Base-by-base conservation (phyloP, 2,329 filamentous ascomycete species). In the Exophiala dermatitidis region DNA sequence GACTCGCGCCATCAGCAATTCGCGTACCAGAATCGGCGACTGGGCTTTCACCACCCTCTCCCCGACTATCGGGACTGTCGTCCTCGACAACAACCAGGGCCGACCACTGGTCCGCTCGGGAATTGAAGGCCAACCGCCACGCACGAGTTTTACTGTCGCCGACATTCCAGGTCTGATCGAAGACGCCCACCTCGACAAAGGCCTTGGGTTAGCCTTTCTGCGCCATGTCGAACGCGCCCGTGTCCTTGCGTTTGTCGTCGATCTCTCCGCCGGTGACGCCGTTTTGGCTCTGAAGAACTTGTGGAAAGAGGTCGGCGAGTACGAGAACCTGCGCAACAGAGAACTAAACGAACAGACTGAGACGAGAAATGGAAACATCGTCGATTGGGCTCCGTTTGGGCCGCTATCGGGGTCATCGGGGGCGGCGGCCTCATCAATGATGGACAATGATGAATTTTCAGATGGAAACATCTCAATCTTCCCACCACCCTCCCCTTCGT, bases 1-100 rank as follows among this genome's bases (percentile, higher is more conserved):
- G 1, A 78, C 97, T 10, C 84, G 93, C 12, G 85, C 90, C 2
- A 74, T 98, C 63, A 95, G 85, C 63, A 90, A 90, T 68, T 94
- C 88, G 67, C 85, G 90, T 55, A 88, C 93, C 1, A 82, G 93
- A 37, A 83, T 98, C 3, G 93, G 93, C 38, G 84, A 87, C 67
- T 98, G 93, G 93, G 91, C 90, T 6, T 98, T 98, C 68, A 98
- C 93, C 2, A 98, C 93, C 0, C 77, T 98, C 5, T 85, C 90
- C 62, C 93, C 93, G 2, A 96, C 95, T 62, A 94, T 98, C 50
- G 93, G 93, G 47, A 98, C 93, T 0, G 89, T 98, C 4, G 85
- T 97, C 9, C 79, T 98, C 7, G 93, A 98, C 69, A 82, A 90
- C 67, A 81, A 93, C 72, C 84, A 83, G 53, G 89, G 90, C 2